A percentile compares a stretch with the other conserved stretches of the same genome.
Evolutionary conservation across 495 filamentous ascomycete species (phyloP).

Genomic region (Podospora bellae-mahoneyi): DNA sequence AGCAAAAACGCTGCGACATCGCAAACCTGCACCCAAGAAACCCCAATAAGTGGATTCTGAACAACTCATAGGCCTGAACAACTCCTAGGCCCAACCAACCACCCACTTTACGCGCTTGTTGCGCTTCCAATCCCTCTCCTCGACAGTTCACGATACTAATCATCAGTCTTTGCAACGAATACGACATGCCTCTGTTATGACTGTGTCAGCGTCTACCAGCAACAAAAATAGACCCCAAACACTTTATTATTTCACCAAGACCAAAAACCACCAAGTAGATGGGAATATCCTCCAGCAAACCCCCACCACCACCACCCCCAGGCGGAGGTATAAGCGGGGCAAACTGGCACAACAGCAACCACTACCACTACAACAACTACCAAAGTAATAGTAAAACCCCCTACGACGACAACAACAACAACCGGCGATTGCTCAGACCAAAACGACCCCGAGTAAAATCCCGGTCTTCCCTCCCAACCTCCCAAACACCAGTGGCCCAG

Average conservation of each 20-base stretch:
- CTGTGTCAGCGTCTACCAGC: not conserved
- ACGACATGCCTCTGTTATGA: slow-evolving; percentile 16
- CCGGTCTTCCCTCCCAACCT: not conserved
- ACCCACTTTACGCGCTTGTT: slow-evolving; percentile 3
- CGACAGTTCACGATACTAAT: not conserved
- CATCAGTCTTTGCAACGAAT: not conserved
- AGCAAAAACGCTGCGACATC: not conserved
- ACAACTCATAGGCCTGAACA: slow-evolving; percentile 2
- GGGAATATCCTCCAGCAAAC: slow-evolving; percentile 24
- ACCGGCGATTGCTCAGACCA: not conserved
- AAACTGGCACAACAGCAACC: slow-evolving; percentile 2
- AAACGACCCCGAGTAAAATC: not conserved
- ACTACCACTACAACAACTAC: slow-evolving; percentile 5
- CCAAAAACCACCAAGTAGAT: slow-evolving; percentile 9
- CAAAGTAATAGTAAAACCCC: slow-evolving; percentile 1
- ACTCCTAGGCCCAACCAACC: not conserved
- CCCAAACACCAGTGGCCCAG: not conserved
- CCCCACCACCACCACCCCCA: slow-evolving; percentile 13
- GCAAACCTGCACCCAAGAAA: not conserved
- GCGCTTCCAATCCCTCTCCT: not conserved
- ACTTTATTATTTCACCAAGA: not conserved
- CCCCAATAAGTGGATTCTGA: not conserved
- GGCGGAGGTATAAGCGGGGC: not conserved
- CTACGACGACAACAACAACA: not conserved
- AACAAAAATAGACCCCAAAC: not conserved